Percentiles rank a stretch among this genome's conserved stretches.
Evolutionary conservation across 768 basidiomycete genomes (phyloP).

Genomic region (Butyriboletus loyo): DNA sequence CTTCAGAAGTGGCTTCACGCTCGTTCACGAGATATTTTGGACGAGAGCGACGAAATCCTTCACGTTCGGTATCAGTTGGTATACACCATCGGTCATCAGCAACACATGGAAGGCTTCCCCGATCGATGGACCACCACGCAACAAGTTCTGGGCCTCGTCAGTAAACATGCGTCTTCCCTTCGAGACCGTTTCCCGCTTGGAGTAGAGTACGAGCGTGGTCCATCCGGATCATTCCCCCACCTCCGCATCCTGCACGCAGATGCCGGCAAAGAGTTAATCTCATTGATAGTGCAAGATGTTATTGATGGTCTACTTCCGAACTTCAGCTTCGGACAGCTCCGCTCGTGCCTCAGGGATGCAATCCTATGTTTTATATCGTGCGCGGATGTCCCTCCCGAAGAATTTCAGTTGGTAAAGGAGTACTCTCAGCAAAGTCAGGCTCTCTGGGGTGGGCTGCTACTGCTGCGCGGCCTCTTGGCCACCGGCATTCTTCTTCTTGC

Average conservation of each 20-base stretch:
- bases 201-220: slow-evolving; percentile 18
- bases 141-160: slow-evolving; percentile 29
- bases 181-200: neutral
- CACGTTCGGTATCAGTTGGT: slow-evolving; percentile 37
- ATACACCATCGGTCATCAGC: slow-evolving; percentile 34
- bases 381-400: neutral
- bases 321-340: slow-evolving; percentile 14
- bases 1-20: slow-evolving; percentile 26
- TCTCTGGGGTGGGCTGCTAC: slow-evolving; percentile 25
- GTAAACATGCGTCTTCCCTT: slow-evolving; percentile 13
- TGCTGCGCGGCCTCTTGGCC: slow-evolving; percentile 36
- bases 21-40: slow-evolving; percentile 27
- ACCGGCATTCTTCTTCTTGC: slow-evolving; percentile 31
- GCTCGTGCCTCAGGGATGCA: neutral
- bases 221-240: slow-evolving; percentile 21
- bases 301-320: slow-evolving; percentile 14
- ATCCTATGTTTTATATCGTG: slow-evolving; percentile 25
- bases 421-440: neutral
- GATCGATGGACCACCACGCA: slow-evolving; percentile 36
- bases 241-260: slow-evolving; percentile 20
- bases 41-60: slow-evolving; percentile 33
- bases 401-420: slow-evolving; percentile 6
- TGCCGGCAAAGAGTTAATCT: slow-evolving; percentile 12
- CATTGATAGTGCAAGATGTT: slow-evolving; percentile 13
- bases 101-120: slow-evolving; percentile 27